Base-by-base conservation (phyloP, 2,329 filamentous ascomycete species). In the Penicillium paneum region DNA sequence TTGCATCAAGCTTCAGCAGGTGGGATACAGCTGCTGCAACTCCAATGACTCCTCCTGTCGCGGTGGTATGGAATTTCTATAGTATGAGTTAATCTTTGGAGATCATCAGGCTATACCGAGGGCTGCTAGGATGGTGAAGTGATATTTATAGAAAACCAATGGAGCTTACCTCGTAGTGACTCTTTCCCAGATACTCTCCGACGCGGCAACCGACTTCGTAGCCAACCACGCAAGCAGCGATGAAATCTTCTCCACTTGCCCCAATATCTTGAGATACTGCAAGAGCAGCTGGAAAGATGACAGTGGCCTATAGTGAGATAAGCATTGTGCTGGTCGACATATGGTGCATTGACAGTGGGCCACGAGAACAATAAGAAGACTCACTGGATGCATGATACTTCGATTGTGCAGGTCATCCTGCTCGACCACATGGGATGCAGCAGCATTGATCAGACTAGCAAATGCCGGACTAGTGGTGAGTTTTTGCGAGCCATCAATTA, bases 331-430 rank as follows among this genome's bases (percentile, higher is more conserved):
- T 36, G 8, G 2, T 21, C 17, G 36, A 24, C 11, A 34, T 21
- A 3, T 17, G 28, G 8, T 15, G 12, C 32, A 34, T 28, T 19
- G 31, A 26, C 4, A 17, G n/a, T 36, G 12, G 32, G 34, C 13
- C 17, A 38, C 4, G n/a, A 21, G 34, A n/a, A 12, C 24, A 39
- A 48, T 29, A 6, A 21, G 12, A 32, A 44, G 31, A 57, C 65
- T 44, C 49, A 70, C 67, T 17, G 68, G 68, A 56, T 70, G 68
- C 64, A 66, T 67, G 35, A 70, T 70, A 54, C 67, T 70, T 24
- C 67, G 54, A 54, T 68, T 70, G 45, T 70, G 68, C 41, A 70
- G 61, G 56, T 70, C 68, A 60, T 70, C 68, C 41, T 70, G 67
- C 48, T 70, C 68, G 7, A 70, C 68, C 2, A 70, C 67, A 56